Conservation (phyloP, 495 filamentous ascomycete species). For the Penicillium silybi region DNA sequence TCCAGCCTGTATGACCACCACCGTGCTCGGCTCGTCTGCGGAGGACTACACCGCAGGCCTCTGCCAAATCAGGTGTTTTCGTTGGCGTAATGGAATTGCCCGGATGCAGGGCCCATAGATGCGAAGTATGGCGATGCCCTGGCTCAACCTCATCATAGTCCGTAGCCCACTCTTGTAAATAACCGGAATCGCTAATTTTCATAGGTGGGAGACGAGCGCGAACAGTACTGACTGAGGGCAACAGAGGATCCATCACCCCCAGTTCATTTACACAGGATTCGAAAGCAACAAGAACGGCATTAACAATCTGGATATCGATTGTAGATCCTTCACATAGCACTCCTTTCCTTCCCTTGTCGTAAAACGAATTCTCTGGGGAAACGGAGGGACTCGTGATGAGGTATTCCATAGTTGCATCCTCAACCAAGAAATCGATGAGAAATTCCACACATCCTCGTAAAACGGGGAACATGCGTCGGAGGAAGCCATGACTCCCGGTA, state of each 20-base stretch:
- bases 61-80: conserved; percentile 23
- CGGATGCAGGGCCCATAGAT: conserved; percentile 42
- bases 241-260: conserved; percentile 18
- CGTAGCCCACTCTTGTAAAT: conserved; percentile 46
- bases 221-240: conserved; percentile 9
- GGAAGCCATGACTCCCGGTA: conserved; percentile 29
- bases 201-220: conserved; percentile 26
- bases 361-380: conserved; percentile 48
- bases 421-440: conserved; percentile 42
- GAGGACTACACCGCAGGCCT: conserved; percentile 36
- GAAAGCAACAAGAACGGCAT: conserved; percentile 36
- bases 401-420: conserved; percentile 33
- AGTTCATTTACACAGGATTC: conserved; percentile 22
- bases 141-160: conserved; percentile 46
- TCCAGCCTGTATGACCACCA: conserved; percentile 48
- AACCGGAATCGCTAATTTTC: conserved; percentile 36
- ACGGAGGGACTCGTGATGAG: conserved; percentile 43
- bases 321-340: conserved; percentile 40
- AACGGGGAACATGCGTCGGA: conserved; percentile 31
- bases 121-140: conserved; percentile 48
- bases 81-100: conserved; percentile 24
- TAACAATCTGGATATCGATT: conserved; percentile 47
- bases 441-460: conserved; percentile 39
- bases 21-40: conserved; percentile 36
- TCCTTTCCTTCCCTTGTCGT: conserved; percentile 27